Conservation (phyloP, 352 stramenopile species). For the Globisporangium ultimum region DNA sequence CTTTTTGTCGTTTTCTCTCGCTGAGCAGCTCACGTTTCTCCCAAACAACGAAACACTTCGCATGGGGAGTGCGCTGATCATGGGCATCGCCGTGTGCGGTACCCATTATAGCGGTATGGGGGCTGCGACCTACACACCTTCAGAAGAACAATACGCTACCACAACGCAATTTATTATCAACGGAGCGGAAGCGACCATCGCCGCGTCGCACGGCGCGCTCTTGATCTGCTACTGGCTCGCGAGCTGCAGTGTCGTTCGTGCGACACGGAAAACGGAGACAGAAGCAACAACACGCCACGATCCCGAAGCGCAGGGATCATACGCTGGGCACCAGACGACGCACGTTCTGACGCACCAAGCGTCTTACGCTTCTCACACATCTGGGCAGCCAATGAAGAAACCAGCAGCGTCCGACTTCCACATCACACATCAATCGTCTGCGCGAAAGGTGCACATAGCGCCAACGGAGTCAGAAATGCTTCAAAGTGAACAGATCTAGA, state of each 20-base stretch:
- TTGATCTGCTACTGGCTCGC: constrained; percentile 58
- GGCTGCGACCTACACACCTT: constrained; percentile 32
- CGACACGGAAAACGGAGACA: neutral
- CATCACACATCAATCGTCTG: neutral
- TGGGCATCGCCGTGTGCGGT: constrained; percentile 55
- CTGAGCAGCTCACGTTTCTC: constrained; percentile 46
- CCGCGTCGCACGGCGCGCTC: constrained; percentile 41
- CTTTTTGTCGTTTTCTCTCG: neutral
- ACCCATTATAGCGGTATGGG: constrained; percentile 60
- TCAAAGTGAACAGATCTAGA: neutral
- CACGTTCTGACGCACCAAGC: neutral
- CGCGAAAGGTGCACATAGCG: constrained; percentile 5
- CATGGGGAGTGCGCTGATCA: constrained; percentile 49
- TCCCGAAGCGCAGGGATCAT: neutral
- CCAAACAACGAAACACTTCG: constrained; percentile 42
- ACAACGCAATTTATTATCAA: constrained; percentile 24
- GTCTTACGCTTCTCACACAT: neutral
- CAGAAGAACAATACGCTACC: constrained; percentile 20
- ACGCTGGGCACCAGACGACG: neutral
- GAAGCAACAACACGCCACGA: constrained; percentile 4
- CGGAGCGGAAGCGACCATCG: constrained; percentile 25
- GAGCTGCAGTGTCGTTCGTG: constrained; percentile 10
- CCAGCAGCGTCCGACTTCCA: neutral
- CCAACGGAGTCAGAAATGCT: constrained; percentile 1
- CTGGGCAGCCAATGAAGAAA: too few relatives aligned